phyloP scores from a whole-genome alignment of 768 basidiomycete genomes.

The Tephrocybe sp. region DNA sequence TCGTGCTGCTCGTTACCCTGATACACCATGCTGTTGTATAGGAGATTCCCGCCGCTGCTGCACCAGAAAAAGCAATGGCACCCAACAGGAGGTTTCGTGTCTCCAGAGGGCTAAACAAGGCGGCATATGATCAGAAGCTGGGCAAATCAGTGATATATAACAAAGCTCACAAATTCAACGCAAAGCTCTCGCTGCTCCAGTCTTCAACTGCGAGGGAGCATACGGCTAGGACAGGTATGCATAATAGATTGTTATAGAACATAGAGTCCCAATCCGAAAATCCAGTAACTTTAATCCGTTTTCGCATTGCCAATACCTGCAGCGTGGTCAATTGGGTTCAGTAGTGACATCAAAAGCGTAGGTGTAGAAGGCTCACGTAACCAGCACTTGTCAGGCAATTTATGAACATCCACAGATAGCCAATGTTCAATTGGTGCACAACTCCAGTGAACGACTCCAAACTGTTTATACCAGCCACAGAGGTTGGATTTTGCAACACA shows the following conservation, averaged over 20 bases:
- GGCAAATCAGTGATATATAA: neutral
- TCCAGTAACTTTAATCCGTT: constrained; percentile 90
- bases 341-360: neutral
- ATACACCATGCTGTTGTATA: constrained; percentile 99
- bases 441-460: constrained; percentile 42
- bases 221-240: constrained; percentile 83
- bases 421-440: constrained; percentile 59
- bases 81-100: constrained; percentile 75
- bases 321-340: constrained; percentile 9
- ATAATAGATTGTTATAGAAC: constrained; percentile 97
- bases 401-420: constrained; percentile 95
- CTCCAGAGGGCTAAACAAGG: constrained; percentile 67
- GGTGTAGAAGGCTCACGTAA: constrained; percentile 68
- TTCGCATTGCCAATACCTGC: constrained; percentile 93
- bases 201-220: constrained; percentile 86
- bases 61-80: constrained; percentile 95
- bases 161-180: constrained; percentile 81
- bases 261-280: constrained; percentile 99
- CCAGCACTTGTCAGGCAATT: constrained; percentile 90
- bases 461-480: neutral
- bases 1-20: constrained; percentile 92
- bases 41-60: constrained; percentile 94
- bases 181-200: constrained; percentile 79
- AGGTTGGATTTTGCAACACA: constrained; percentile 24
- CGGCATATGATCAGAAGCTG: neutral